Base-by-base conservation (phyloP, 768 basidiomycete genomes). In the Gloeophyllum trabeum region DNA sequence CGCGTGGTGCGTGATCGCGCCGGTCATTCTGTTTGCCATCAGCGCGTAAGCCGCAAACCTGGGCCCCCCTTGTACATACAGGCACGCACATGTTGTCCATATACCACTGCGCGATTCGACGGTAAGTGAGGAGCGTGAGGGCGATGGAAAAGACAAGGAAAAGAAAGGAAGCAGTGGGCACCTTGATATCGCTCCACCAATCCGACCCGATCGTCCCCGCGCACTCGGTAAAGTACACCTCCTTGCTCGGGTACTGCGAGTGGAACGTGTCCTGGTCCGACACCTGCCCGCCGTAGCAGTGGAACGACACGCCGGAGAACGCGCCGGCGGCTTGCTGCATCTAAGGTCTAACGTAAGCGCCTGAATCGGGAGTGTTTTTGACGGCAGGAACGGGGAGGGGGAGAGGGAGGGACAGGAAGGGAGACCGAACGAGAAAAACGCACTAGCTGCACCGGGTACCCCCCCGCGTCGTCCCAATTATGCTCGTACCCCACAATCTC, bases 111-210 rank as follows among this genome's bases (percentile, higher is more conserved):
- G 7, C 28, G n/a, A 30, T 30, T 7, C 28, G 28, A 34, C 2
- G 20, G 7, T 23, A 22, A 28, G 30, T 18, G 34, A 39, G n/a
- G n/a, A n/a, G n/a, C n/a, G n/a, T n/a, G n/a, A n/a, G n/a, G n/a
- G n/a, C 37, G 30, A 35, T 18, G 25, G 14, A 20, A 32, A 23
- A 37, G n/a, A 7, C 25, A 6, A 23, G 34, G 12, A 12, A 12
- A 16, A 35, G 7, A 10, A 16, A n/a, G 6, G 21, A 39, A 45
- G n/a, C 40, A 39, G n/a, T n/a, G n/a, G 10, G 28, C 28, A 74
- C 78, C 67, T 81, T 83, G 54, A 82, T 75, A 49, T 82, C 79
- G 26, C 57, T 60, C 81, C 81, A 83, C 81, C 81, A 81, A 50
- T 81, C 76, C 3, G 71, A 69, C 5, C 77, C 77, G 43, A 70